Evolutionary conservation across 2,329 filamentous ascomycete species (phyloP).

Genomic region (Scedosporium apiospermum): DNA sequence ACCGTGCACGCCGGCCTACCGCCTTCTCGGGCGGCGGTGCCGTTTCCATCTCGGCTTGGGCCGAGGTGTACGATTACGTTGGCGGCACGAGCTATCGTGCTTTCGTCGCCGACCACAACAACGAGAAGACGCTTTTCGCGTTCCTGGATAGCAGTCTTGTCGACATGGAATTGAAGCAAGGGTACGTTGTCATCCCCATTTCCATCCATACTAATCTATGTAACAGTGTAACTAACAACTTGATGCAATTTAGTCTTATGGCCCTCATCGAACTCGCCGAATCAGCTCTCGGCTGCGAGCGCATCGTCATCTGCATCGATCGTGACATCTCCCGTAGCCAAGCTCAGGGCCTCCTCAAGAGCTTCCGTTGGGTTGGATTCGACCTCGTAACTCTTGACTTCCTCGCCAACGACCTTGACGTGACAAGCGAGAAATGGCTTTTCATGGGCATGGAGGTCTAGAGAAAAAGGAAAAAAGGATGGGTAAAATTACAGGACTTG

Average conservation of each 20-base stretch:
- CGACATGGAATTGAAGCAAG: slow-evolving; percentile 73
- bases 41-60: slow-evolving; percentile 47
- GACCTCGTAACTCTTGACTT: slow-evolving; percentile 70
- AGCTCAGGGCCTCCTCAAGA: slow-evolving; percentile 61
- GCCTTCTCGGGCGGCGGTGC: slow-evolving; percentile 10
- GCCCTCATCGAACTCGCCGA: slow-evolving; percentile 83
- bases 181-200: slow-evolving; percentile 44
- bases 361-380: slow-evolving; percentile 89
- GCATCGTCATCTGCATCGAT: slow-evolving; percentile 74
- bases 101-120: slow-evolving; percentile 64
- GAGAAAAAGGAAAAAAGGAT: slow-evolving; percentile 2
- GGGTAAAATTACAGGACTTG: neutral
- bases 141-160: slow-evolving; percentile 71
- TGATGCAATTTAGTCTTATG: slow-evolving; percentile 53
- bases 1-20: neutral
- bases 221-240: slow-evolving; percentile 18
- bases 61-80: slow-evolving; percentile 79
- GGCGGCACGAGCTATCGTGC: slow-evolving; percentile 78
- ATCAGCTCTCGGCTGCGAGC: slow-evolving; percentile 63
- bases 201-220: neutral
- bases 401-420: slow-evolving; percentile 56
- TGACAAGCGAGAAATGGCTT: slow-evolving; percentile 70
- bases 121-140: slow-evolving; percentile 70
- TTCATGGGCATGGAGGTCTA: slow-evolving; percentile 84
- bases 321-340: slow-evolving; percentile 55